Conservation (phyloP, 2,329 filamentous ascomycete genomes). For the Colletotrichum horii region DNA sequence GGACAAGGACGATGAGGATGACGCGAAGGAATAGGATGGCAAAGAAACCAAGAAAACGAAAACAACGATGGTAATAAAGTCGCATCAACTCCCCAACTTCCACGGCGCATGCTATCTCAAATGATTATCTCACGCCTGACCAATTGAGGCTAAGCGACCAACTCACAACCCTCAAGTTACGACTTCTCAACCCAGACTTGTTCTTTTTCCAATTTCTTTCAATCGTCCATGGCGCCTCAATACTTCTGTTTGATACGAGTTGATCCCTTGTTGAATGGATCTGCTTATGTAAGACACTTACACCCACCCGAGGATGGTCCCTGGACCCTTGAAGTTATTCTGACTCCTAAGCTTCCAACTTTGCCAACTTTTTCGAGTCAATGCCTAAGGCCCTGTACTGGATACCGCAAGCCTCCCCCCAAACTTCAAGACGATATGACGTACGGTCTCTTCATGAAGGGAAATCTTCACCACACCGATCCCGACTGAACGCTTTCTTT, state of each 20-base stretch:
- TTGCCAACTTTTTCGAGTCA: background rate
- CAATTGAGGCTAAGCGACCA: background rate
- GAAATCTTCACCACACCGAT: background rate
- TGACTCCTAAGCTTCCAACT: background rate
- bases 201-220: background rate
- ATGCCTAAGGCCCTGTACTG: background rate
- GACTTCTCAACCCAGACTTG: fast-evolving
- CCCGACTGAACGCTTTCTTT: background rate
- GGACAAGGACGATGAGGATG: fast-evolving
- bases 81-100: no score
- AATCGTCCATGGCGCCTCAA: background rate
- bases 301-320: background rate
- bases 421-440: background rate
- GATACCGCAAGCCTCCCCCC: background rate
- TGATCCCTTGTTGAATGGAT: fast-evolving
- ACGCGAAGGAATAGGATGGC: background rate
- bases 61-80: no score
- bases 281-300: background rate
- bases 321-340: background rate
- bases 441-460: background rate
- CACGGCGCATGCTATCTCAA: no score
- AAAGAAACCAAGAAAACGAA: no score
- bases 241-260: background rate
- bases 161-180: background rate
- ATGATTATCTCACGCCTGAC: no score